Conservation (phyloP, 2,329 filamentous ascomycete species). For the Ophiocordyceps sinensis region DNA sequence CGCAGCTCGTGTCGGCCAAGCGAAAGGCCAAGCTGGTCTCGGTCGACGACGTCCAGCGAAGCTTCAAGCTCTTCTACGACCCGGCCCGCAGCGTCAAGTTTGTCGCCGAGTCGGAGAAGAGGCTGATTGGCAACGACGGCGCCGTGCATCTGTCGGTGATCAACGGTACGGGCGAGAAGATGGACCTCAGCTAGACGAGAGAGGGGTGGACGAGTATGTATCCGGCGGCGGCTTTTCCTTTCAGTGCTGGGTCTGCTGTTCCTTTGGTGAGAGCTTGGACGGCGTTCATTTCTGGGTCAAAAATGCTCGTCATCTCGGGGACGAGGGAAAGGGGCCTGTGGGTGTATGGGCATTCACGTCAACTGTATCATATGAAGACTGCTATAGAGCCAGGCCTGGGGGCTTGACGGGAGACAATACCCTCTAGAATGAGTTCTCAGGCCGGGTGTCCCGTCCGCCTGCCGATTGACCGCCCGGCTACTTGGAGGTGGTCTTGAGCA, state of each 20-base stretch:
- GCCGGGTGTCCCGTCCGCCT: too few species aligned
- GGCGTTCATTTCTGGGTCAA: conserved; percentile 13
- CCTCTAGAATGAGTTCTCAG: too few species aligned
- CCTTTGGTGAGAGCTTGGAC: conserved; percentile 8
- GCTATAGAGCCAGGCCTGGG: too few species aligned
- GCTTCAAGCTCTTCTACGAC: conserved; percentile 90
- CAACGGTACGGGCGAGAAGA: conserved; percentile 27
- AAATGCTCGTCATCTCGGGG: background rate
- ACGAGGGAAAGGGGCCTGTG: background rate
- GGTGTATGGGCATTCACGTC: too few species aligned
- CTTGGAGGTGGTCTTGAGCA: too few species aligned
- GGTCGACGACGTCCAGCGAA: conserved; percentile 81
- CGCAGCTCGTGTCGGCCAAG: conserved; percentile 76
- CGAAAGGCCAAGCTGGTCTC: conserved; percentile 70
- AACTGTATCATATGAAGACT: too few species aligned
- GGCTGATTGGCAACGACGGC: conserved; percentile 80
- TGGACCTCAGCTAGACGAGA: conserved; percentile 28
- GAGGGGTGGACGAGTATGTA: background rate
- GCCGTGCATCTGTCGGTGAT: conserved; percentile 53
- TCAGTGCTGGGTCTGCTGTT: background rate
- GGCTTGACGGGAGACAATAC: too few species aligned
- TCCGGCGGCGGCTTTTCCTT: background rate
- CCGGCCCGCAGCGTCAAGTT: conserved; percentile 78
- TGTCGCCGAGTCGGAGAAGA: conserved; percentile 77
- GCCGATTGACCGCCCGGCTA: too few species aligned